Percentiles rank a stretch among this genome's conserved stretches.
Evolutionary conservation across 257 asterid species (phyloP).

Genomic region (Lithospermum erythrorhizon): DNA sequence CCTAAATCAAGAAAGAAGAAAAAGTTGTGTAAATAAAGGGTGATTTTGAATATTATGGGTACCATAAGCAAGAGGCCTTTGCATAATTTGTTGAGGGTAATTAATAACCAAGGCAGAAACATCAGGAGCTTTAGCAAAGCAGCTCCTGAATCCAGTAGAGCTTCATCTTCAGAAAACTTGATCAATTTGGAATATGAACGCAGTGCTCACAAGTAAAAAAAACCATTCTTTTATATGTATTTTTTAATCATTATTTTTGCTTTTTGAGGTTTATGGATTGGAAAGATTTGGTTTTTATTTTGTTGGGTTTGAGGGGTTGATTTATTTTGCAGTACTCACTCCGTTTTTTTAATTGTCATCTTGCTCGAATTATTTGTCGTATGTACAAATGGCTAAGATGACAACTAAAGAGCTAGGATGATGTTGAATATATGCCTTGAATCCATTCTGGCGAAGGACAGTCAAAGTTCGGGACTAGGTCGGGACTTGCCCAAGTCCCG

Average conservation of each 20-base stretch:
- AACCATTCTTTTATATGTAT: not conserved
- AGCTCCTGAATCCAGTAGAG: conserved; percentile 31
- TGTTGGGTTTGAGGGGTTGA: not conserved
- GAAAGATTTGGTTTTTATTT: not conserved
- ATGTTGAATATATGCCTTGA: too few relatives aligned
- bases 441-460: too few relatives aligned
- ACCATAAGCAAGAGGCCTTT: conserved; percentile 48
- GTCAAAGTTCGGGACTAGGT: too few relatives aligned
- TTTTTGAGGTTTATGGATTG: not conserved
- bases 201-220: conserved; percentile 80
- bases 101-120: conserved; percentile 26
- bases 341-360: too few relatives aligned
- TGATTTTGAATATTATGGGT: not conserved
- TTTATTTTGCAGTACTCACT: not conserved
- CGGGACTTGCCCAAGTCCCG: too few relatives aligned
- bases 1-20: too few relatives aligned
- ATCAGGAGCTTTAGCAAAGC: conserved; percentile 33
- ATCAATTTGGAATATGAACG: conserved; percentile 57
- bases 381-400: too few relatives aligned
- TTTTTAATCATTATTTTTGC: not conserved
- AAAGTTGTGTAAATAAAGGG: too few relatives aligned
- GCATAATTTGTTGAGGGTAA: conserved; percentile 24
- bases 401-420: too few relatives aligned
- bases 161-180: conserved; percentile 49
- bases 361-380: too few relatives aligned